These are phyloP conservation scores for Fusarium aywerte DNA, from an alignment of 2,329 filamentous ascomycete genomes.

Conservation along the genomic window DNA sequence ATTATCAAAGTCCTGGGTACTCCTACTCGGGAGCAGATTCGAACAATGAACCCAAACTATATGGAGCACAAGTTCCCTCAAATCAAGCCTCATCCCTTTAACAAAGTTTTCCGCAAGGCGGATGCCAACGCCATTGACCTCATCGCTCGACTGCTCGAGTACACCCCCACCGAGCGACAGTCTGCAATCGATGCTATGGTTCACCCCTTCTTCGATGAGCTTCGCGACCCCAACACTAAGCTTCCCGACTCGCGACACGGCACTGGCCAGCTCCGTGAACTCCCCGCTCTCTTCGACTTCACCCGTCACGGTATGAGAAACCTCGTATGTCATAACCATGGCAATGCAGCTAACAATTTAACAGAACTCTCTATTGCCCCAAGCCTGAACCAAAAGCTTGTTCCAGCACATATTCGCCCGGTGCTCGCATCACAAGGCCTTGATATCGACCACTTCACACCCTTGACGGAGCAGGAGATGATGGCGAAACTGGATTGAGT, in stretches of 20 bases:
- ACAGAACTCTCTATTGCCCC: slow-evolving; percentile 96
- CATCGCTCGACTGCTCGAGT: slow-evolving; percentile 93
- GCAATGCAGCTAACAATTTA: slow-evolving; percentile 26
- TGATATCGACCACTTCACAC: slow-evolving; percentile 93
- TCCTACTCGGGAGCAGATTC: slow-evolving; percentile 95
- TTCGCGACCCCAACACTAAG: slow-evolving; percentile 89
- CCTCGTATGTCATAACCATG: not conserved
- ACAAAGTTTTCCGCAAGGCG: slow-evolving; percentile 98
- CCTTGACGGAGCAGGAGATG: slow-evolving; percentile 94
- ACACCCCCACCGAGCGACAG: slow-evolving; percentile 94
- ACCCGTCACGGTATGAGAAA: slow-evolving; percentile 82
- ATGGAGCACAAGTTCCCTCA: slow-evolving; percentile 99
- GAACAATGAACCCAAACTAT: slow-evolving; percentile 99
- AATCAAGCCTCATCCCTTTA: slow-evolving; percentile 99
- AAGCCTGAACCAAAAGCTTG: slow-evolving; percentile 85
- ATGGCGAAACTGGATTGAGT: slow-evolving; percentile 94
- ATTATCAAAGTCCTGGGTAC: slow-evolving; percentile 99
- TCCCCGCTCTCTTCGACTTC: slow-evolving; percentile 93
- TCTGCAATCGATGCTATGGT: slow-evolving; percentile 97
- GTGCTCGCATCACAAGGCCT: slow-evolving; percentile 80
- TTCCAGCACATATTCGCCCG: slow-evolving; percentile 83
- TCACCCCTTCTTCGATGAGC: slow-evolving; percentile 97
- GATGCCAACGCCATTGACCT: slow-evolving; percentile 92
- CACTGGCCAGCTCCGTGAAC: slow-evolving; percentile 79
- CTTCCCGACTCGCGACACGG: slow-evolving; percentile 94